Evolutionary conservation across 1,284 basidiomycete species (phyloP), one percentile per base, ranked within the genome.

Genomic region (Abortiporus biennis): DNA sequence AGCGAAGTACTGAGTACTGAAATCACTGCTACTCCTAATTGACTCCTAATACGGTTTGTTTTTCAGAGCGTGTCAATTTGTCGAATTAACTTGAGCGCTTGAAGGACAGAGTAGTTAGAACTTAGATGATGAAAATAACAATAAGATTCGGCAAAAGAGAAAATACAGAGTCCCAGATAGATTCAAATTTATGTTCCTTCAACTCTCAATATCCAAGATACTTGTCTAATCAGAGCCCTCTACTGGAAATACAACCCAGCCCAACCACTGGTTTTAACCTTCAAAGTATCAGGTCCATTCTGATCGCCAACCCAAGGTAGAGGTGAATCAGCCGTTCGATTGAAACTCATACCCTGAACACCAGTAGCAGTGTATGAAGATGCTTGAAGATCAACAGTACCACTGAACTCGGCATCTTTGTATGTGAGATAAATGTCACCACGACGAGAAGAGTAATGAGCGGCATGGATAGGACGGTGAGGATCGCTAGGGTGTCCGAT

Each of bases 401-500:
- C 78, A 47, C 61, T 70, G 59, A 71, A 76, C 32, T 64, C 61
- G 12, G 76, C 65, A 23, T 74, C 57, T 46, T 65, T 63, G 58
- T 80, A 80, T 6, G 66, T 74, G 38, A 80, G 57, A 54, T 77
- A 74, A 54, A 80, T 54, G 38, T 78, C 72, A 9, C 66, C 76
- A 45, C 67, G 69, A 48, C 63, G 62, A 13, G 68, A 63, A 8
- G 70, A 69, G 39, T 64, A 59, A 53, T 80, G 78, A 15, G 52
- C 55, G 48, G 59, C 70, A 27, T 62, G 50, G 49, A 80, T 75
- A 9, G 67, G 67, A 5, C 76, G 67, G 46, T 66, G 66, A 42
- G 68, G 64, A 50, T 54, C 52, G 12, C 56, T 61, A 38, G 59
- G 61, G 50, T 68, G 56, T 40, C 56, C 56, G 40, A 69, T 57